phyloP scores from a whole-genome alignment of 306 rosid genomes.

The Gastrolobium villosum region DNA sequence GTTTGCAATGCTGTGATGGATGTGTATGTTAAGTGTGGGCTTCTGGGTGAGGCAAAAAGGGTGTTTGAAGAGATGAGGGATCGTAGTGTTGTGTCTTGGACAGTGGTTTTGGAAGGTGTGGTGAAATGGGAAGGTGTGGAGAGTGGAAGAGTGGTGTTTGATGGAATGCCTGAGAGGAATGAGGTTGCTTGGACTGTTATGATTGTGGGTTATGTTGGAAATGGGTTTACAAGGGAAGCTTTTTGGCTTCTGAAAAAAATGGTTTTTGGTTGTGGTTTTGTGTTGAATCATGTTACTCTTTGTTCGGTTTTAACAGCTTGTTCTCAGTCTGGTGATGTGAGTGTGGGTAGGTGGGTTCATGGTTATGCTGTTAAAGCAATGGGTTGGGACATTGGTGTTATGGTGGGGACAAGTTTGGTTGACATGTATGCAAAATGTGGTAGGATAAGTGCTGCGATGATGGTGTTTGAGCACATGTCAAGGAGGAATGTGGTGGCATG shows the following conservation, averaged over 20 bases:
- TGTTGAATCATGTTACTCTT: conserved; percentile 66
- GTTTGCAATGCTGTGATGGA: conserved; percentile 75
- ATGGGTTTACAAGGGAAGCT: conserved; percentile 59
- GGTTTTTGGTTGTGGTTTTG: conserved; percentile 60
- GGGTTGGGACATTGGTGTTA: conserved; percentile 58
- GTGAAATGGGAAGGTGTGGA: conserved; percentile 70
- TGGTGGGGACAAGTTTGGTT: conserved; percentile 75
- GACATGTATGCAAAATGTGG: conserved; percentile 88
- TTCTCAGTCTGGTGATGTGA: conserved; percentile 65
- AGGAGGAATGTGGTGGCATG: conserved; percentile 74
- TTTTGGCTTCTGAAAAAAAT: conserved; percentile 62
- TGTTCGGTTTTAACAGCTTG: conserved; percentile 70
- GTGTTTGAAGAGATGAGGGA: conserved; percentile 67
- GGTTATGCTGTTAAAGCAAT: conserved; percentile 65
- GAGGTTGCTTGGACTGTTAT: conserved; percentile 85
- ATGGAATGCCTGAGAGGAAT: conserved; percentile 76
- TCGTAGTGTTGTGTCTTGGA: conserved; percentile 79
- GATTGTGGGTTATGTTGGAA: conserved; percentile 68
- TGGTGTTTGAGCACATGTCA: conserved; percentile 57
- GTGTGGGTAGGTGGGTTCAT: conserved; percentile 75
- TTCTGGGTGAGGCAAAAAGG: conserved; percentile 58
- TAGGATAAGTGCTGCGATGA: conserved; percentile 57
- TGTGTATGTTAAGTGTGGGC: conserved; percentile 72
- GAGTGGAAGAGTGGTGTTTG: conserved; percentile 69
- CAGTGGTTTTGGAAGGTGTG: conserved; percentile 71